phyloP scores from a whole-genome alignment of 2,329 filamentous ascomycete species.

The Sarocladium oryzae region DNA sequence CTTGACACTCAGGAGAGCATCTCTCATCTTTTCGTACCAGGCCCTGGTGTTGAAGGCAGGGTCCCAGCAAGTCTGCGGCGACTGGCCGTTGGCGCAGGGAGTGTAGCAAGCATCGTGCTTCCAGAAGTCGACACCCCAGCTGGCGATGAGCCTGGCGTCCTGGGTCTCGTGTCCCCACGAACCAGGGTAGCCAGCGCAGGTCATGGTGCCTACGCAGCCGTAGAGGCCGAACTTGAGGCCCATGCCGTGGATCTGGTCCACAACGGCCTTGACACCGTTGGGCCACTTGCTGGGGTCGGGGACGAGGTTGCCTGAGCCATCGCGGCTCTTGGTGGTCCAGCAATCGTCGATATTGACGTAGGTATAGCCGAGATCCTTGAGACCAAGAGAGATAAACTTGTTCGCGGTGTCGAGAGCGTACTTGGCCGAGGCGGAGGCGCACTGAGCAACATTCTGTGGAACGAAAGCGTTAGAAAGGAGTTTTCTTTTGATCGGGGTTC shows the following conservation, averaged over 20 bases:
- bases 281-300: constrained; percentile 47
- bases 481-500: too few species aligned
- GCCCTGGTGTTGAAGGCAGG: constrained; percentile 8
- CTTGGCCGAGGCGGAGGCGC: constrained; percentile 12
- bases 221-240: constrained; percentile 59
- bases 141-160: constrained; percentile 12
- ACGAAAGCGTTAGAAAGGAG: too few species aligned
- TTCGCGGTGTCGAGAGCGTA: constrained; percentile 14
- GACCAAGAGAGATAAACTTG: constrained; percentile 27
- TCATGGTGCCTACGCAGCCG: constrained; percentile 41
- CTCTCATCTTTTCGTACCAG: constrained; percentile 32
- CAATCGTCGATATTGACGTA: constrained; percentile 58
- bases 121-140: constrained; percentile 15
- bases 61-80: constrained; percentile 13
- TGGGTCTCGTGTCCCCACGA: constrained; percentile 12
- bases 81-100: constrained; percentile 8
- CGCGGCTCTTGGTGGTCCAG: constrained; percentile 38
- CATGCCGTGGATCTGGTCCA: constrained; percentile 44
- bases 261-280: constrained; percentile 45
- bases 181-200: constrained; percentile 14
- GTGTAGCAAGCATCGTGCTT: constrained; percentile 14
- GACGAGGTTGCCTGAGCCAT: constrained; percentile 35
- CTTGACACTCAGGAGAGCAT: constrained; percentile 31
- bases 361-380: constrained; percentile 45
- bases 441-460: constrained; percentile 14